Evolutionary conservation across 1,139 yeast genomes (phyloP).

Genomic region (Suhomyces bokatorum): DNA sequence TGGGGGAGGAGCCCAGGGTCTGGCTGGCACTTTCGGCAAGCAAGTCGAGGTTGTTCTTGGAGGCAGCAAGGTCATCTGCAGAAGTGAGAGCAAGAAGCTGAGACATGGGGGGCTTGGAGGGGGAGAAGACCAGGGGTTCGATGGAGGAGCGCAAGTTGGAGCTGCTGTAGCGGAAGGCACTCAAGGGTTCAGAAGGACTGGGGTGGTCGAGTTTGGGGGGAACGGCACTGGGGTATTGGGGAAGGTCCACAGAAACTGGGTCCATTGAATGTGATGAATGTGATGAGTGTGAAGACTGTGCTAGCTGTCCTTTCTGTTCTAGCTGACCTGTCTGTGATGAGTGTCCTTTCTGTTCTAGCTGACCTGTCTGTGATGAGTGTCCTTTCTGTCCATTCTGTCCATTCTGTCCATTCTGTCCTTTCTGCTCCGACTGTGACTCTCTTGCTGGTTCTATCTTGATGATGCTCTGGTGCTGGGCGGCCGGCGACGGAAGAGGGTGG

Average conservation of each 20-base stretch:
- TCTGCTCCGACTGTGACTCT: too few species aligned
- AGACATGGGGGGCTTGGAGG: slow-evolving; percentile 2
- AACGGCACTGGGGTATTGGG: too few species aligned
- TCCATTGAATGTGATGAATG: too few species aligned
- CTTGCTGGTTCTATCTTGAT: not conserved
- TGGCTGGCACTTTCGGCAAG: slow-evolving; percentile 11
- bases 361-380: too few species aligned
- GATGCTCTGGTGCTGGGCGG: not conserved
- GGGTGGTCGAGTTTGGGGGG: not conserved
- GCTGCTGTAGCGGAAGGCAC: slow-evolving; percentile 13
- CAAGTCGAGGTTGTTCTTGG: slow-evolving; percentile 3
- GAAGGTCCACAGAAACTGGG: too few species aligned
- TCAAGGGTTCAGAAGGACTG: slow-evolving; percentile 9
- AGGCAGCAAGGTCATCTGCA: not conserved
- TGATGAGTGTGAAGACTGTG: too few species aligned
- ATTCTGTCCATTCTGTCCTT: too few species aligned
- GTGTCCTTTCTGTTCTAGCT: too few species aligned
- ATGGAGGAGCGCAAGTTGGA: slow-evolving; percentile 12
- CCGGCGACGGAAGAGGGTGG: not conserved
- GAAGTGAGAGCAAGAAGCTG: slow-evolving; percentile 2
- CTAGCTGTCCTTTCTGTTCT: too few species aligned
- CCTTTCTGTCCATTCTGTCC: too few species aligned
- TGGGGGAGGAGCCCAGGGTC: not conserved
- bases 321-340: too few species aligned
- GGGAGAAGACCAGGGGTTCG: slow-evolving; percentile 3